Evolutionary conservation across 257 asterid genomes (phyloP).

Genomic region (Cinchona pubescens): DNA sequence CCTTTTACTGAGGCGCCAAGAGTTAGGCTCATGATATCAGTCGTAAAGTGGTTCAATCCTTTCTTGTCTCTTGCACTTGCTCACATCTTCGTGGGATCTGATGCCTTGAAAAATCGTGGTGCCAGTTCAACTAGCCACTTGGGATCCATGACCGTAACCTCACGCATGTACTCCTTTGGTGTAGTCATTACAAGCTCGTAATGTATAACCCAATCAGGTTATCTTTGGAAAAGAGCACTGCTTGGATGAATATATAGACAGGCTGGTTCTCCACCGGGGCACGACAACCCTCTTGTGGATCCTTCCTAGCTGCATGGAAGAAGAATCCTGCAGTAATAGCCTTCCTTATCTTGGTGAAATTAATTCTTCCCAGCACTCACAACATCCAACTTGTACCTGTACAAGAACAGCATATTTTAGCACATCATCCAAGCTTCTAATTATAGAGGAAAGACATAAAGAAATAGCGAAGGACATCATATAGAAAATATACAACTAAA

Average conservation of each 20-base stretch:
- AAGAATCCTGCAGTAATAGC: conserved; percentile 95
- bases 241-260: conserved; percentile 93
- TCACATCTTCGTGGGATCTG: conserved; percentile 92
- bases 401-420: conserved; percentile 12
- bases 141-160: conserved; percentile 84
- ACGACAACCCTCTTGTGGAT: conserved; percentile 88
- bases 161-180: conserved; percentile 96
- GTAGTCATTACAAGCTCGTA: conserved; percentile 95
- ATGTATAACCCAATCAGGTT: conserved; percentile 95
- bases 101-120: conserved; percentile 85
- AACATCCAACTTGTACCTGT: conserved; percentile 81
- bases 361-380: conserved; percentile 84
- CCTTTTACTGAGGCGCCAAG: conserved; percentile 96
- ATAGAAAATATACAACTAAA: neutral
- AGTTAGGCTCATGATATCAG: conserved; percentile 88
- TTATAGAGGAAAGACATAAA: neutral
- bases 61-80: conserved; percentile 98
- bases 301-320: conserved; percentile 86
- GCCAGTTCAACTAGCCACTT: conserved; percentile 97
- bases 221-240: conserved; percentile 89
- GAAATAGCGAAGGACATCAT: neutral
- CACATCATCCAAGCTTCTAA: neutral
- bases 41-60: conserved; percentile 91
- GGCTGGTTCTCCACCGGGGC: conserved; percentile 89
- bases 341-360: conserved; percentile 73